Conservation (phyloP, 345 rosid genomes). For the Nasturtium officinale region DNA sequence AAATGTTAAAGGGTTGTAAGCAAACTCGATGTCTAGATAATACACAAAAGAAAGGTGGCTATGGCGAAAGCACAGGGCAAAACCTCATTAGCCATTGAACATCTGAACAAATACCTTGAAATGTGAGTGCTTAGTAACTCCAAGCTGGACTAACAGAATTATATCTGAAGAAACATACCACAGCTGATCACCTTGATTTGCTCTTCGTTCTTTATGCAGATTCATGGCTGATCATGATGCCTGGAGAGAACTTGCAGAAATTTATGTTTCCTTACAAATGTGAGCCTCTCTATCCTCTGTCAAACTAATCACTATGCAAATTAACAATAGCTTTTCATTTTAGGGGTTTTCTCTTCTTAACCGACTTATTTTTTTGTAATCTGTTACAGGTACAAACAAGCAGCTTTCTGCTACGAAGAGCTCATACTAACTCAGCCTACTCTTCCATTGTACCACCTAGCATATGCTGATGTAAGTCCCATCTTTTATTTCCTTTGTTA, state of each 20-base stretch:
- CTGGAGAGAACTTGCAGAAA: conserved; percentile 98
- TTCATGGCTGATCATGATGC: conserved; percentile 99
- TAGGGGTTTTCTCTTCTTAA: neutral
- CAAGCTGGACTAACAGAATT: neutral
- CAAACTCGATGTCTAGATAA: conserved; percentile 48
- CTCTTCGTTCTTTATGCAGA: conserved; percentile 44
- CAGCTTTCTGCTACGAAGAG: conserved; percentile 98
- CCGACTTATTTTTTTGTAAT: conserved; percentile 6
- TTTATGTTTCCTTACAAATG: conserved; percentile 92
- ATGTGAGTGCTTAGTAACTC: conserved; percentile 59
- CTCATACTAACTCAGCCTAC: conserved; percentile 82
- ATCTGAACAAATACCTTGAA: conserved; percentile 90
- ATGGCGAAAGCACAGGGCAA: conserved; percentile 91
- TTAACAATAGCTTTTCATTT: neutral
- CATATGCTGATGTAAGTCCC: conserved; percentile 74
- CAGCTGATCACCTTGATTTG: conserved; percentile 14
- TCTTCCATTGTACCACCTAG: conserved; percentile 65
- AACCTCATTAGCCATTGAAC: conserved; percentile 68
- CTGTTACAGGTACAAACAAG: conserved; percentile 91
- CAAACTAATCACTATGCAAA: conserved; percentile 2
- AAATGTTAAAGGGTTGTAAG: conserved; percentile 2
- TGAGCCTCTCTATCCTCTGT: conserved; percentile 46
- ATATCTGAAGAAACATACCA: conserved; percentile 11
- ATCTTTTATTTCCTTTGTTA: neutral
- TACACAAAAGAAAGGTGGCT: conserved; percentile 87